Evolutionary conservation across 139 green algal genomes (phyloP).

Genomic region (Chlamydomonas asymmetrica): DNA sequence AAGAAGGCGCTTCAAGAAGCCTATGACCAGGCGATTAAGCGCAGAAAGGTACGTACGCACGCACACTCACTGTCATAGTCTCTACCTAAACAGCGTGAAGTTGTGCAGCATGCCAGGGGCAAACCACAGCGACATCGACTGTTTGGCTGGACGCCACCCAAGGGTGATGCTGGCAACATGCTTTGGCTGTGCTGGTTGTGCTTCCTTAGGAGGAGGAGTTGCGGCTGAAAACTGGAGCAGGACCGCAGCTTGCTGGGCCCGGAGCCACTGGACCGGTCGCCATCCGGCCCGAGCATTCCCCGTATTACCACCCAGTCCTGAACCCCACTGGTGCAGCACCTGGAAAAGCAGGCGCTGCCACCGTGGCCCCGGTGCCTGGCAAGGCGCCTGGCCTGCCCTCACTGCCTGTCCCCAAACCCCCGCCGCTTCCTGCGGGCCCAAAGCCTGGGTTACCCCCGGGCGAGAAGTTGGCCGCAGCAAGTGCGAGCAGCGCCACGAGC

Average conservation of each 20-base stretch:
- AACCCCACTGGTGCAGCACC: conserved; percentile 69
- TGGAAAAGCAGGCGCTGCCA: conserved; percentile 41
- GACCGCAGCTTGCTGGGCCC: conserved; percentile 1
- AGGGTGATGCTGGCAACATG: not conserved
- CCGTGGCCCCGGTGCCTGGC: conserved; percentile 4
- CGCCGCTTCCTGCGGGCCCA: conserved; percentile 65
- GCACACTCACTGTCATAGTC: not conserved
- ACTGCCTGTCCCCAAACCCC: conserved; percentile 63
- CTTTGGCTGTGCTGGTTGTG: too few species aligned
- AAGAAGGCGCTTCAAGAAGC: conserved; percentile 86
- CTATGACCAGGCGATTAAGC: conserved; percentile 77
- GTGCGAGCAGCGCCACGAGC: conserved; percentile 7
- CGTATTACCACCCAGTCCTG: conserved; percentile 75
- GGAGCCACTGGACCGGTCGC: conserved; percentile 28
- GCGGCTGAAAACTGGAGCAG: not conserved
- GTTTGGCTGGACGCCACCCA: too few species aligned
- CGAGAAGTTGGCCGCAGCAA: too few species aligned
- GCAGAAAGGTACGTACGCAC: conserved; percentile 62
- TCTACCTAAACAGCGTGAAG: too few species aligned
- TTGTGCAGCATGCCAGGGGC: too few species aligned
- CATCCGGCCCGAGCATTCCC: conserved; percentile 52
- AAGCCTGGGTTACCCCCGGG: conserved; percentile 37
- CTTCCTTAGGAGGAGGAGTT: conserved; percentile 32
- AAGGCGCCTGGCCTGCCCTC: conserved; percentile 17
- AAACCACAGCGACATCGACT: too few species aligned